phyloP scores from a whole-genome alignment of 169 alveolate genomes.

The Perkinsus olseni region DNA sequence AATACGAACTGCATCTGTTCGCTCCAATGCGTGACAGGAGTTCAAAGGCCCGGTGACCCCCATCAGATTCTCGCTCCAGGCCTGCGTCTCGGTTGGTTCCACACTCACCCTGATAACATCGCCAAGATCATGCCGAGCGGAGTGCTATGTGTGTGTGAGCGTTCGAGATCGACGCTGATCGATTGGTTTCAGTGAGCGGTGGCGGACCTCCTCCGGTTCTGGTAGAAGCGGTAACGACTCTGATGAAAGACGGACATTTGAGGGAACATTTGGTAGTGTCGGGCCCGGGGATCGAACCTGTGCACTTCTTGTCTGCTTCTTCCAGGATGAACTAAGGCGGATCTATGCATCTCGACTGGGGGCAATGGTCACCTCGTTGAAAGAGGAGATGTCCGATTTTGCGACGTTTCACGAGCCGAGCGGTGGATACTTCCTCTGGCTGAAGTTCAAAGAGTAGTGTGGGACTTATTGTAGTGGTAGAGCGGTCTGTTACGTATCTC shows the following conservation, averaged over 20 bases:
- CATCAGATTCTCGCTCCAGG: neutral
- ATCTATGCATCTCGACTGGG: neutral
- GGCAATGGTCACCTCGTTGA: neutral
- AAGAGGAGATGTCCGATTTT: neutral
- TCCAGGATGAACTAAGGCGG: neutral
- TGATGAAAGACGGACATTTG: neutral
- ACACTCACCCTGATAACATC: neutral
- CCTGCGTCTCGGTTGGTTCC: neutral
- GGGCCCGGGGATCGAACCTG: neutral
- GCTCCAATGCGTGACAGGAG: too few species aligned
- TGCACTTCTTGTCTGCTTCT: neutral
- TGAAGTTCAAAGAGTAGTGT: neutral
- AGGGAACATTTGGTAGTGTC: neutral
- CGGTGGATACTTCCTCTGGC: neutral
- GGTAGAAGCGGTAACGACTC: neutral
- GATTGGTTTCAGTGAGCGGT: neutral
- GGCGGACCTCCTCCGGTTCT: neutral
- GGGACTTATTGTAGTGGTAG: neutral
- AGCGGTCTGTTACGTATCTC: neutral
- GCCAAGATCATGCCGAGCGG: neutral
- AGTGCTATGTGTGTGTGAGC: neutral
- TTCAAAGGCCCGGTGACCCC: too few species aligned
- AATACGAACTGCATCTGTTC: too few species aligned
- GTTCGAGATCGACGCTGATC: neutral
- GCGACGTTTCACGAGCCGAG: neutral